Evolutionary conservation across 805 yeast genomes (phyloP), one percentile per base, ranked within the genome.

Genomic region (Cephaloascus fragrans): DNA sequence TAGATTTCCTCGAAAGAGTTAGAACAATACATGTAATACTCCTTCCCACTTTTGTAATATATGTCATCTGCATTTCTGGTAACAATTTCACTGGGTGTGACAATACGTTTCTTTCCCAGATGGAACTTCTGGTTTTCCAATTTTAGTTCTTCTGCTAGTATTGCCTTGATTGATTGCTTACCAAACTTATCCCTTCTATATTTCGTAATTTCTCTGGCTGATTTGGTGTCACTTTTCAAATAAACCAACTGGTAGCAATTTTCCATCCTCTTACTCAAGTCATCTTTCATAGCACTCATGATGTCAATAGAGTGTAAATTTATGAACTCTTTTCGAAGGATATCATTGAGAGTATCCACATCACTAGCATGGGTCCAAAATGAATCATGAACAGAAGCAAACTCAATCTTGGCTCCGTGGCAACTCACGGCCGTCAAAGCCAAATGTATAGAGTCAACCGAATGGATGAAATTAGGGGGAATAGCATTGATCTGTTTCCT

Each of bases 391-490:
- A 67, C 68, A 1, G 67, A 53, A 1, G 53, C 64, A 47, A 66
- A 65, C 4, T 58, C 46, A 15, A 64, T 46, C 1, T 38, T 39
- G 2, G 37, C 36, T 3, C 36, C 18, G 6, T 46, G 36, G 8
- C 61, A 56, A 3, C 51, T 51, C 23, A 55, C 35, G 32, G 61
- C 49, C 2, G 71, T 64, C 59, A 64, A 54, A 19, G 52, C 41
- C 51, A 67, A 50, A 41, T 67, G 72, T 3, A 56, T 49, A 3
- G 71, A 57, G 43, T 67, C 72, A 9, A 66, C 41, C 9, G 69
- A 63, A 42, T 67, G 72, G 34, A 67, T 59, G 44, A 61, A 66
- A 39, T 67, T 67, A 3, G 72, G 71, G 0, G 72, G 68, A 4
- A 67, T 50, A 9, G 58, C 69, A 42, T 58, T 61, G 32, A 50